Evolutionary conservation across 805 yeast species (phyloP).

Genomic region (Yamadazyma kitorensis): DNA sequence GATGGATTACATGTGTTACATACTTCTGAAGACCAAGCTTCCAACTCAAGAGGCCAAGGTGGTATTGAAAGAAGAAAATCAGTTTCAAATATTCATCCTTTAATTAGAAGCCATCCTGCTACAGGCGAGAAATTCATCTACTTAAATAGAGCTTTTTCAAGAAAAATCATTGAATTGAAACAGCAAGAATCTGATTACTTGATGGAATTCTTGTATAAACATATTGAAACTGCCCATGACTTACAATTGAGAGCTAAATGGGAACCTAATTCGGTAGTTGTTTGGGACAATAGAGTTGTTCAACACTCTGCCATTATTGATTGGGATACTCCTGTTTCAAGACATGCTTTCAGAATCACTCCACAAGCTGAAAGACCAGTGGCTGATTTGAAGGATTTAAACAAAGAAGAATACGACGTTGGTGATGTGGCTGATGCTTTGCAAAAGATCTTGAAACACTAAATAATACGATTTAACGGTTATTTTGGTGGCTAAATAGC

Average conservation of each 20-base stretch:
- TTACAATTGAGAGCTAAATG: slow-evolving; percentile 68
- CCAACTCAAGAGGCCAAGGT: slow-evolving; percentile 50
- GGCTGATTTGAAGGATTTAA: slow-evolving; percentile 37
- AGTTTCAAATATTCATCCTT: slow-evolving; percentile 63
- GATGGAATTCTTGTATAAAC: slow-evolving; percentile 53
- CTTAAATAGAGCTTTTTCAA: slow-evolving; percentile 59
- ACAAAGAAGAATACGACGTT: slow-evolving; percentile 32
- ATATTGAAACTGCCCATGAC: slow-evolving; percentile 53
- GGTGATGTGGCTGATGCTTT: slow-evolving; percentile 30
- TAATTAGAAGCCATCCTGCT: slow-evolving; percentile 72
- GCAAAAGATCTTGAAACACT: slow-evolving; percentile 14
- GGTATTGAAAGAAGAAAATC: slow-evolving; percentile 69
- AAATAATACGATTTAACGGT: not conserved
- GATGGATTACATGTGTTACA: slow-evolving; percentile 64
- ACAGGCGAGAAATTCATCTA: slow-evolving; percentile 57
- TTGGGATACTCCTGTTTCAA: slow-evolving; percentile 63
- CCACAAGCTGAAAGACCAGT: slow-evolving; percentile 72
- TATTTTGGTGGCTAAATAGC: not conserved
- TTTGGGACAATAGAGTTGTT: slow-evolving; percentile 77
- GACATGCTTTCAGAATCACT: slow-evolving; percentile 75
- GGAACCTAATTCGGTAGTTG: slow-evolving; percentile 66
- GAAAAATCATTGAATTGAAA: slow-evolving; percentile 68
- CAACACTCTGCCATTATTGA: slow-evolving; percentile 73
- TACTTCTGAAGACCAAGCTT: slow-evolving; percentile 69
- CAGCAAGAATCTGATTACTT: slow-evolving; percentile 65